These are phyloP conservation scores for Diaporthe sp. DNA, from an alignment of 2,329 filamentous ascomycete genomes.

Conservation along the genomic window DNA sequence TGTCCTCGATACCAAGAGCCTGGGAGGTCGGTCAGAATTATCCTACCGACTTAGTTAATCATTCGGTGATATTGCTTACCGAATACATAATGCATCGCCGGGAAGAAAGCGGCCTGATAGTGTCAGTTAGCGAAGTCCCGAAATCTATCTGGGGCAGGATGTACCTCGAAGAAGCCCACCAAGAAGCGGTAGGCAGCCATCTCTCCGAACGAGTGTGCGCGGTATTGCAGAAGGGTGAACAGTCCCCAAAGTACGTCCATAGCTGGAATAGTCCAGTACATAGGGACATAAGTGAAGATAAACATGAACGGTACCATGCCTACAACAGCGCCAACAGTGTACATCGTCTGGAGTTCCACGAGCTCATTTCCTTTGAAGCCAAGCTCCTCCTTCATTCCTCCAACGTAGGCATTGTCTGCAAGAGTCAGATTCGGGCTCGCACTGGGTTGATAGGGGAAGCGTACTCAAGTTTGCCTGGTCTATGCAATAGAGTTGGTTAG, in stretches of 20 bases:
- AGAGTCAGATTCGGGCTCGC: neutral
- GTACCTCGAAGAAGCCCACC: conserved; percentile 64
- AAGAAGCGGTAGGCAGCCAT: conserved; percentile 67
- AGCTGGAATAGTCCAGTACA: conserved; percentile 64
- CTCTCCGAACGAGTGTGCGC: conserved; percentile 62
- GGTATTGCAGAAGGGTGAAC: conserved; percentile 69
- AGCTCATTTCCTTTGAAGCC: conserved; percentile 40
- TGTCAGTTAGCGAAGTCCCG: conserved; percentile 45
- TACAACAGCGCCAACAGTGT: conserved; percentile 62
- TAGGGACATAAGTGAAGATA: conserved; percentile 60
- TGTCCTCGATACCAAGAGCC: conserved; percentile 51
- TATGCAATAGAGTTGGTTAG: neutral
- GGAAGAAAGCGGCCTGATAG: conserved; percentile 45
- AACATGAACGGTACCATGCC: conserved; percentile 67
- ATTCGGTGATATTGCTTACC: conserved; percentile 52
- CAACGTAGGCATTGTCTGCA: conserved; percentile 56
- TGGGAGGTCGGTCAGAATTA: neutral
- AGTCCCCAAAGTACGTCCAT: conserved; percentile 68
- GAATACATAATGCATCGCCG: conserved; percentile 53
- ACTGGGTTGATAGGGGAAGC: neutral
- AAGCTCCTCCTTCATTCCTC: conserved; percentile 42
- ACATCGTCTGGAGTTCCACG: conserved; percentile 67
- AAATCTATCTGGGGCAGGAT: neutral
- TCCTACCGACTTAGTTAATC: neutral
- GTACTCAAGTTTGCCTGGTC: conserved; percentile 13